These are phyloP conservation scores for Sugiyamaella neomexicana DNA, from an alignment of 1,139 yeast species.

Conservation along the genomic window DNA sequence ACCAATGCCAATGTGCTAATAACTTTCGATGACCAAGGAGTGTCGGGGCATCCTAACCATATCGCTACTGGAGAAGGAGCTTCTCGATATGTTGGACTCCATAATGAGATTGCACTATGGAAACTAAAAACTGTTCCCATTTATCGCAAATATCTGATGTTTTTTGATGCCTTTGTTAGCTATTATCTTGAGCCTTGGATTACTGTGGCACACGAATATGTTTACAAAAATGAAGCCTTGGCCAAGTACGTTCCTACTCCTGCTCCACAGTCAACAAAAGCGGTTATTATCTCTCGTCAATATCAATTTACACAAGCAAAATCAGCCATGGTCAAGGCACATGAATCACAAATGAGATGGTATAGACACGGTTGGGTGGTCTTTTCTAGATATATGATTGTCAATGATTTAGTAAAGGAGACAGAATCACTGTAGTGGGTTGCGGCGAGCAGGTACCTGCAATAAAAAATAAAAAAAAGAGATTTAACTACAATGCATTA, in stretches of 20 bases:
- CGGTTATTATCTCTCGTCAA: slow-evolving; percentile 20
- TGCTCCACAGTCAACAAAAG: neutral
- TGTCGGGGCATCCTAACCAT: slow-evolving; percentile 87
- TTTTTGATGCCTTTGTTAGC: slow-evolving; percentile 37
- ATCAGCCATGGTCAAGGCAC: slow-evolving; percentile 79
- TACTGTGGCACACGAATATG: neutral
- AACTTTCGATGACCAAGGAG: slow-evolving; percentile 82
- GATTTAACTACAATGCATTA: slow-evolving; percentile 2
- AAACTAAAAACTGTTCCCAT: slow-evolving; percentile 42
- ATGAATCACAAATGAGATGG: slow-evolving; percentile 93
- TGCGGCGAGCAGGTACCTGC: neutral
- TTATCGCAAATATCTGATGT: slow-evolving; percentile 41
- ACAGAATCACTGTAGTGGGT: neutral
- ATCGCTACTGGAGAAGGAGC: slow-evolving; percentile 63
- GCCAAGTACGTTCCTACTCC: slow-evolving; percentile 10
- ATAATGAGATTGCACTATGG: slow-evolving; percentile 25
- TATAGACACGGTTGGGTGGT: slow-evolving; percentile 87
- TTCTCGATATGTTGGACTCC: slow-evolving; percentile 25
- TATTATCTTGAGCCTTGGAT: slow-evolving; percentile 19
- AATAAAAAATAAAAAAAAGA: too few species aligned
- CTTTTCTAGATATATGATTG: slow-evolving; percentile 67
- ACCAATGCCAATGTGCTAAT: slow-evolving; percentile 49
- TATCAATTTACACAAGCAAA: slow-evolving; percentile 20
- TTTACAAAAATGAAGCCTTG: slow-evolving; percentile 1
- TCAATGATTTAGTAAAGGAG: slow-evolving; percentile 57